Evolutionary conservation across 1,139 yeast genomes (phyloP), one percentile per base, ranked within the genome.

Genomic region (Kluyveromyces sp.): DNA sequence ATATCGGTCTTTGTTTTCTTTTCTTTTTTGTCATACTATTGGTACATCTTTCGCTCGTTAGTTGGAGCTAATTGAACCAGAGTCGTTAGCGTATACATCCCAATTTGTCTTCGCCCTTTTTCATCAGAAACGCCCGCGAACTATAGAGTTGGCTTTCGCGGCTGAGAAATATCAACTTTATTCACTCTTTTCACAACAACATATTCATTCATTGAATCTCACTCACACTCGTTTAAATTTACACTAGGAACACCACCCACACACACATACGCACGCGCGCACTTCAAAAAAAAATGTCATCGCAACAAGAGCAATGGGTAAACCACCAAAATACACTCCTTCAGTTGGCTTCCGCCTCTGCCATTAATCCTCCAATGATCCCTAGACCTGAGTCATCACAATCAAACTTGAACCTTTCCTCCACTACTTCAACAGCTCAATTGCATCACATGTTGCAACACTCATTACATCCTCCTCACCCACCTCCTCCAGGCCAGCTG

Each of bases 381-480:
- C 43, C 43, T 10, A 31, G 43, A 21, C 43, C 43, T 3, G 43
- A 41, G 31, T 41, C 43, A 21, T 41, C 43, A 27, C 43, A 41
- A 27, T 41, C 43, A 4, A 34, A 41, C 26, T 28, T 41, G 25
- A 41, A 41, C 25, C 33, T 41, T 27, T 41, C 43, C 33, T 41
- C 43, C 2, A 34, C 43, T 8, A 34, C 34, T 28, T 41, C 43
- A 15, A 41, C 38, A 2, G 43, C 43, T 7, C 43, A 41, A 30
- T 30, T 41, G 32, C 43, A 41, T 7, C 43, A 41, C 29, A 27
- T 41, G 33, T n/a, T 41, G 32, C 43, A 41, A 15, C 38, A 41
- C 26, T 27, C 39, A 27, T n/a, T 41, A 34, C 34, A 41, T 29
- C 39, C 43, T 7, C 43, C 43, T 5, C 35, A 34, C 4, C 43